phyloP scores from a whole-genome alignment of 148 eudicot genomes.

The Vaccinium myrtillus region DNA sequence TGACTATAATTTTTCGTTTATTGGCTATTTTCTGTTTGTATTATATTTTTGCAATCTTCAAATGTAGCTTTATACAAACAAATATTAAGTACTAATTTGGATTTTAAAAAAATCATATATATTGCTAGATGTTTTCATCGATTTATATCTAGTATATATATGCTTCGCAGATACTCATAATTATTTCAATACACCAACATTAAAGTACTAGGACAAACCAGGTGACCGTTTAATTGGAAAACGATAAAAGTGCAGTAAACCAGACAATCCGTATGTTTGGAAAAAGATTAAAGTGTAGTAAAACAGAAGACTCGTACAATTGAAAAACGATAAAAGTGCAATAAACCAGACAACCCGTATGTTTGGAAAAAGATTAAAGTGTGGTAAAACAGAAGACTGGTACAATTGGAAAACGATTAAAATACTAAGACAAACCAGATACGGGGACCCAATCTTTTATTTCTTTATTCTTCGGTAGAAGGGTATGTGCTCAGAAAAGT shows the following conservation, averaged over 20 bases:
- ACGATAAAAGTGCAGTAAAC: too few species aligned
- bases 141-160: neutral
- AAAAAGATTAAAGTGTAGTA: neutral
- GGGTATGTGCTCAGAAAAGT: neutral
- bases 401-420: neutral
- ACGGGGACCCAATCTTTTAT: neutral
- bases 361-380: neutral
- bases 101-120: too few species aligned
- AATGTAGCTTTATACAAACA: neutral
- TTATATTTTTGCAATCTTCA: neutral
- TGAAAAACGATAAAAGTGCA: neutral
- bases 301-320: neutral
- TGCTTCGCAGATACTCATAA: neutral
- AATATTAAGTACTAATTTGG: neutral
- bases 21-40: neutral
- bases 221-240: neutral
- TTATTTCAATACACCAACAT: neutral
- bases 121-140: neutral
- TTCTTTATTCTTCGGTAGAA: neutral
- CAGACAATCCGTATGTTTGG: neutral
- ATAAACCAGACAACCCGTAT: neutral
- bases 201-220: neutral
- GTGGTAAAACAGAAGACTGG: neutral
- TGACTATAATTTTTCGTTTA: neutral
- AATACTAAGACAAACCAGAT: neutral